These are phyloP conservation scores for Dactylellina parvicollis DNA, from an alignment of 2,329 filamentous ascomycete genomes.

Conservation along the genomic window DNA sequence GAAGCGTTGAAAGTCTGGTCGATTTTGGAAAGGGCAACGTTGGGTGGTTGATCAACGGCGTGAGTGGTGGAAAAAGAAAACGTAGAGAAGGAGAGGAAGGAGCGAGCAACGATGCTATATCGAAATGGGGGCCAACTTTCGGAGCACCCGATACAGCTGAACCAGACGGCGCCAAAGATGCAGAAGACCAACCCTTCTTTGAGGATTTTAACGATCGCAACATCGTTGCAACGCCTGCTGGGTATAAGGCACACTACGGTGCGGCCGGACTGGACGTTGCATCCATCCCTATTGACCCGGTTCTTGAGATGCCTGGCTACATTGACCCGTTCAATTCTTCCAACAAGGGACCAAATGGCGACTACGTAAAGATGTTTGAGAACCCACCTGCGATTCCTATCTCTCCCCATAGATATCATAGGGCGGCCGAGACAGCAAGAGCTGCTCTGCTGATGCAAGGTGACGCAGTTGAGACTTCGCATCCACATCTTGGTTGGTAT, in stretches of 20 bases:
- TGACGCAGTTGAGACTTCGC: conserved; percentile 7
- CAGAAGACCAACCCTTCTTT: conserved; percentile 7
- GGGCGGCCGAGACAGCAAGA: background rate
- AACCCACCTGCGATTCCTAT: conserved; percentile 45
- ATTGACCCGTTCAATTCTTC: conserved; percentile 1
- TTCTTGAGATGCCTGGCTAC: conserved; percentile 27
- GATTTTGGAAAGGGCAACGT: conserved; percentile 92
- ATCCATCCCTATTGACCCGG: conserved; percentile 54
- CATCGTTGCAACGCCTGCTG: conserved; percentile 18
- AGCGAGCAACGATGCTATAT: conserved; percentile 22
- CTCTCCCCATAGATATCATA: conserved; percentile 20
- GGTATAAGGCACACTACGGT: conserved; percentile 45
- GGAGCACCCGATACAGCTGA: conserved; percentile 38
- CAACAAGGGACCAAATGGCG: conserved; percentile 24
- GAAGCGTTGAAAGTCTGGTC: conserved; percentile 88
- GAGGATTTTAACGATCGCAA: conserved; percentile 49
- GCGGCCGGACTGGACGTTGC: conserved; percentile 39
- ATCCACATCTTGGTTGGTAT: conserved; percentile 19
- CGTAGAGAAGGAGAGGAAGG: conserved; percentile 58
- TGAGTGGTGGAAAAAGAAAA: conserved; percentile 60
- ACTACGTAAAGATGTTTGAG: conserved; percentile 46
- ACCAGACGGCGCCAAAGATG: conserved; percentile 15
- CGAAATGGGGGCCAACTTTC: conserved; percentile 43
- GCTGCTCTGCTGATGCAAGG: background rate
- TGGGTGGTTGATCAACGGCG: conserved; percentile 75